A percentile compares a stretch with the other conserved stretches of the same genome.
These are phyloP conservation scores for Citrus cavaleriei DNA, from an alignment of 345 rosid genomes.

Conservation along the genomic window DNA sequence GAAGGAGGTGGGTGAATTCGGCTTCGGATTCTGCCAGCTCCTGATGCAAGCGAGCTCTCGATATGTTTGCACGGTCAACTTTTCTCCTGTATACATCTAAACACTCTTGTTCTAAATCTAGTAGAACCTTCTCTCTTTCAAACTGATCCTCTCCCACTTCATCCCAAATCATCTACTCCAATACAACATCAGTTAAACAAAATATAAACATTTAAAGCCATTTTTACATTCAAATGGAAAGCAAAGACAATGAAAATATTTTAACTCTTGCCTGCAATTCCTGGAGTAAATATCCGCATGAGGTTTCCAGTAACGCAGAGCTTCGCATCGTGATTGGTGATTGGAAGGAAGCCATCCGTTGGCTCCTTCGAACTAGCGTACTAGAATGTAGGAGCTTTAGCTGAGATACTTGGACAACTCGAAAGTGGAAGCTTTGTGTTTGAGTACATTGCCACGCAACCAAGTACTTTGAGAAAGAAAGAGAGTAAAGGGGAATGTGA, in stretches of 20 bases:
- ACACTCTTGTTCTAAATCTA: slow-evolving; percentile 87
- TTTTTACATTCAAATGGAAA: neutral
- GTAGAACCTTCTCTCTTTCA: slow-evolving; percentile 78
- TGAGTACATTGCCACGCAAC: slow-evolving; percentile 29
- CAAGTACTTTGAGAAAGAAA: slow-evolving; percentile 6
- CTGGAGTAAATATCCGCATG: slow-evolving; percentile 84
- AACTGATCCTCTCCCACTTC: slow-evolving; percentile 87
- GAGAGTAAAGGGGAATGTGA: slow-evolving; percentile 16
- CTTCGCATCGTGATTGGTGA: slow-evolving; percentile 62
- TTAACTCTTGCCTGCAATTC: slow-evolving; percentile 73
- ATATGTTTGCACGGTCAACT: slow-evolving; percentile 90
- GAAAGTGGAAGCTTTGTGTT: slow-evolving; percentile 24
- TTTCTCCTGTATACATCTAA: slow-evolving; percentile 88
- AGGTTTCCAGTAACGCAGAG: slow-evolving; percentile 57
- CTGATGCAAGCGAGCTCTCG: slow-evolving; percentile 95
- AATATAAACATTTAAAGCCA: neutral
- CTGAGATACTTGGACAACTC: slow-evolving; percentile 8
- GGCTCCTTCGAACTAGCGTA: slow-evolving; percentile 6
- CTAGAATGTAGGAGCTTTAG: slow-evolving; percentile 10
- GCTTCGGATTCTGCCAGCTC: slow-evolving; percentile 97
- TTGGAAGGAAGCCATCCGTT: slow-evolving; percentile 65
- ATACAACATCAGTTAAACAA: neutral
- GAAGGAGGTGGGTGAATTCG: slow-evolving; percentile 89
- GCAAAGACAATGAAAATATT: neutral
- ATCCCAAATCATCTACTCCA: slow-evolving; percentile 90